Evolutionary conservation across 2,329 filamentous ascomycete genomes (phyloP).

Genomic region (Shiraia sp.): DNA sequence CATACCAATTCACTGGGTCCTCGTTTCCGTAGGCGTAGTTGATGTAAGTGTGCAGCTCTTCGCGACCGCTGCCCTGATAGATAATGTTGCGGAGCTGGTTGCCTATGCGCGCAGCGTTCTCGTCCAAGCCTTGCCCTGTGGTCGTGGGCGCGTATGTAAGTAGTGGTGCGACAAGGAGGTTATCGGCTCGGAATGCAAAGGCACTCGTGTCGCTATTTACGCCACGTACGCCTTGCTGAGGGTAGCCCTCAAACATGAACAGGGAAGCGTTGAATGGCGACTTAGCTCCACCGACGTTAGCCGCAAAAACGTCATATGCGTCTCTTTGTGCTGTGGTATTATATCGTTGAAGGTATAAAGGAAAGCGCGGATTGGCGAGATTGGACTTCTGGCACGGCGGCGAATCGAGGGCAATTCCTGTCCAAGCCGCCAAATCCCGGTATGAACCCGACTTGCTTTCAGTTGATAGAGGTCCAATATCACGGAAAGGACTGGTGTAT

Average conservation of each 20-base stretch:
- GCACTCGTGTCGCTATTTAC: slow-evolving; percentile 46
- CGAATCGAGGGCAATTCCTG: slow-evolving; percentile 24
- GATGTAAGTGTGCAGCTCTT: slow-evolving; percentile 34
- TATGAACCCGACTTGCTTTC: slow-evolving; percentile 22
- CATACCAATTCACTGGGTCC: slow-evolving; percentile 33
- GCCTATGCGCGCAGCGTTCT: slow-evolving; percentile 16
- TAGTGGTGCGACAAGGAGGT: slow-evolving; percentile 21
- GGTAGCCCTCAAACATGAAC: slow-evolving; percentile 63
- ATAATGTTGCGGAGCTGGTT: slow-evolving; percentile 23
- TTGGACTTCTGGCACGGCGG: slow-evolving; percentile 32
- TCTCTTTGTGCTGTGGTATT: slow-evolving; percentile 42
- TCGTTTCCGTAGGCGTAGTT: slow-evolving; percentile 44
- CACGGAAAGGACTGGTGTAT: slow-evolving; percentile 27
- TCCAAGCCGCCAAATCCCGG: slow-evolving; percentile 26
- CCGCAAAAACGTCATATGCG: slow-evolving; percentile 46
- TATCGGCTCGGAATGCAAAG: slow-evolving; percentile 51
- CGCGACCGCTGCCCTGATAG: slow-evolving; percentile 18
- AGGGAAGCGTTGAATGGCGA: slow-evolving; percentile 43
- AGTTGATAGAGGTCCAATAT: slow-evolving; percentile 15
- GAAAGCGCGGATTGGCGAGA: slow-evolving; percentile 29
- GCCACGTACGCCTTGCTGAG: slow-evolving; percentile 49
- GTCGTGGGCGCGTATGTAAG: slow-evolving; percentile 22
- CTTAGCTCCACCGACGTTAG: slow-evolving; percentile 33
- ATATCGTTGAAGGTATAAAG: slow-evolving; percentile 30
- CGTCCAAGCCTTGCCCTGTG: slow-evolving; percentile 9